A percentile compares a stretch with the other conserved stretches of the same genome.
These are phyloP conservation scores for Lachancea waltii DNA, from an alignment of 805 yeast genomes.

Conservation along the genomic window DNA sequence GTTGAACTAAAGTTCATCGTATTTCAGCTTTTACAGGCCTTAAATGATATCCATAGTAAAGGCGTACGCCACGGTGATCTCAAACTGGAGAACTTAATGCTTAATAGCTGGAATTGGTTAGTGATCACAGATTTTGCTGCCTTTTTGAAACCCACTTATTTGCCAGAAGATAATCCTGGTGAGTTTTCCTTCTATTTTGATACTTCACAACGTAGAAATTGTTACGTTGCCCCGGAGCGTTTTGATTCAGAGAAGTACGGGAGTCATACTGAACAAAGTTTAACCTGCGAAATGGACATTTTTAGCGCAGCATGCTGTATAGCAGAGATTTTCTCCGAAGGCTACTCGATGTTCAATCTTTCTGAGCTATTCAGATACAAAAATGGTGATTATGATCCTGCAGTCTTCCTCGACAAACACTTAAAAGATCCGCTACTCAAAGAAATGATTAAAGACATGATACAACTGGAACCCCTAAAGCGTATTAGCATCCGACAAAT, in stretches of 20 bases:
- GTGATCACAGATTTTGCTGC: slow-evolving; percentile 76
- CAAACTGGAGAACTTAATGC: slow-evolving; percentile 80
- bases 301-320: slow-evolving; percentile 82
- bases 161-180: slow-evolving; percentile 92
- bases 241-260: slow-evolving; percentile 37
- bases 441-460: slow-evolving; percentile 56
- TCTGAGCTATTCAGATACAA: slow-evolving; percentile 83
- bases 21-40: slow-evolving; percentile 65
- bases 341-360: slow-evolving; percentile 77
- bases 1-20: slow-evolving; percentile 80
- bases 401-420: slow-evolving; percentile 28
- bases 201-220: slow-evolving; percentile 75
- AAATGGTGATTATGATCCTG: slow-evolving; percentile 57
- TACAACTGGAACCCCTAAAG: slow-evolving; percentile 52
- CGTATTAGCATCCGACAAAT: slow-evolving; percentile 52
- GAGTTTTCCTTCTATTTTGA: slow-evolving; percentile 90
- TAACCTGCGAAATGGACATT: slow-evolving; percentile 70
- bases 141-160: slow-evolving; percentile 64
- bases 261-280: slow-evolving; percentile 15
- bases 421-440: slow-evolving; percentile 45
- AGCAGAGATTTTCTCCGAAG: slow-evolving; percentile 83
- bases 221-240: slow-evolving; percentile 94
- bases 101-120: slow-evolving; percentile 87
- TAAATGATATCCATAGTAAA: slow-evolving; percentile 56
- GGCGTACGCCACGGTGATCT: slow-evolving; percentile 82